phyloP scores from a whole-genome alignment of 306 rosid species.

The Dryas alaskensis region DNA sequence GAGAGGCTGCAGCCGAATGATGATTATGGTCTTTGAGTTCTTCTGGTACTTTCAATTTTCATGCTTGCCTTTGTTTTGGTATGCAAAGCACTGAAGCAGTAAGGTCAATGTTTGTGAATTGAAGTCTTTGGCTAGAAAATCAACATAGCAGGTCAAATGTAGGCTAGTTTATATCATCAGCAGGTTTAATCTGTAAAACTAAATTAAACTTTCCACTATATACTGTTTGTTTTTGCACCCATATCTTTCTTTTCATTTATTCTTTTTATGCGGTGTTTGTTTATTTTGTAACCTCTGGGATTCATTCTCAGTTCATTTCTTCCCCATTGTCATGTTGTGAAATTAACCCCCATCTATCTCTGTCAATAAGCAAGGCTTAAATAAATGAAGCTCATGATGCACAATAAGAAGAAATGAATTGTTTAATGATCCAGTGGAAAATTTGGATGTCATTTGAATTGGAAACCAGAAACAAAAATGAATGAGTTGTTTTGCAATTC shows the following conservation, averaged over 20 bases:
- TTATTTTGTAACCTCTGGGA: neutral
- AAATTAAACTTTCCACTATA: slow-evolving; percentile 29
- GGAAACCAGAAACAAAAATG: neutral
- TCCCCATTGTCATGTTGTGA: neutral
- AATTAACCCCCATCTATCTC: neutral
- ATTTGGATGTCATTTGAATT: slow-evolving; percentile 8
- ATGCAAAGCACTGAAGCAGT: slow-evolving; percentile 3
- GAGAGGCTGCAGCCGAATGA: slow-evolving; percentile 65
- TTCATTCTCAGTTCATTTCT: neutral
- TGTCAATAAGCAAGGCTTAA: too few relatives aligned
- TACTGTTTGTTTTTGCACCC: slow-evolving; percentile 2
- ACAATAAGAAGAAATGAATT: neutral
- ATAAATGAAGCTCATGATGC: neutral
- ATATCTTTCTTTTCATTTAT: neutral
- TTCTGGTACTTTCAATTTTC: slow-evolving; percentile 26
- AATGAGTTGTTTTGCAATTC: neutral
- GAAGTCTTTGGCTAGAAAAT: slow-evolving; percentile 34
- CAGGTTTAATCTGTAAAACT: slow-evolving; percentile 43
- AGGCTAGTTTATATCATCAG: slow-evolving; percentile 37
- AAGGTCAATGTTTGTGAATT: slow-evolving; percentile 28
- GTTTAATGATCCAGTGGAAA: neutral
- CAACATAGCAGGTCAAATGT: slow-evolving; percentile 30
- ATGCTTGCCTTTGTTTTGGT: slow-evolving; percentile 14
- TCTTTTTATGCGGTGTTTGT: neutral
- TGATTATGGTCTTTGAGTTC: slow-evolving; percentile 11